These are phyloP conservation scores for Emericellopsis cladophorae DNA, from an alignment of 2,329 filamentous ascomycete genomes.

Conservation along the genomic window DNA sequence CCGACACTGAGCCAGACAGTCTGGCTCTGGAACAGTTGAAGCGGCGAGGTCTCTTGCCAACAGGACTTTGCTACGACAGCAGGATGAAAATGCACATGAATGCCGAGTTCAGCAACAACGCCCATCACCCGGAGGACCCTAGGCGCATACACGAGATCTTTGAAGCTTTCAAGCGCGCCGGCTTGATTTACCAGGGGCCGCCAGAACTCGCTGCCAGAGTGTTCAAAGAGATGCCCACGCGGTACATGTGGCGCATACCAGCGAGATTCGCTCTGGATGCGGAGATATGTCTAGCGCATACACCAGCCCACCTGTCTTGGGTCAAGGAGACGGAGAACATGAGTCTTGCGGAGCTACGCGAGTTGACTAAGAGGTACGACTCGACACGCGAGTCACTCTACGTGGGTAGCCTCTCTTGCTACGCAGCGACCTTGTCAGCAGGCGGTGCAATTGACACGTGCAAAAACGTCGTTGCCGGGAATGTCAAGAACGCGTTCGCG, in stretches of 20 bases:
- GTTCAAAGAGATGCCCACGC: conserved; percentile 39
- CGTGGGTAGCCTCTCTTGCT: conserved; percentile 70
- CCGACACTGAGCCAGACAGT: conserved; percentile 20
- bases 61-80: conserved; percentile 79
- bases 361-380: conserved; percentile 48
- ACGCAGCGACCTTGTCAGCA: conserved; percentile 70
- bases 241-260: conserved; percentile 64
- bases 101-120: conserved; percentile 56
- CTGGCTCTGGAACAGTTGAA: conserved; percentile 23
- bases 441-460: conserved; percentile 95
- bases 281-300: conserved; percentile 74
- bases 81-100: conserved; percentile 95
- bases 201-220: conserved; percentile 40
- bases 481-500: conserved; percentile 89
- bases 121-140: conserved; percentile 90
- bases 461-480: conserved; percentile 71
- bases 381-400: conserved; percentile 66
- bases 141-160: conserved; percentile 88
- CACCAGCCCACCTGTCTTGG: conserved; percentile 65
- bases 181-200: conserved; percentile 55
- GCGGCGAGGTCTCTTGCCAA: conserved; percentile 44
- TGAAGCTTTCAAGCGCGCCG: conserved; percentile 71
- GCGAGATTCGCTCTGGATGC: conserved; percentile 64
- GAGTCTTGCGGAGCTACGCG: conserved; percentile 52
- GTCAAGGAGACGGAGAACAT: conserved; percentile 46